These are phyloP conservation scores for Echria macrotheca DNA, from an alignment of 495 filamentous ascomycete genomes.

Conservation along the genomic window DNA sequence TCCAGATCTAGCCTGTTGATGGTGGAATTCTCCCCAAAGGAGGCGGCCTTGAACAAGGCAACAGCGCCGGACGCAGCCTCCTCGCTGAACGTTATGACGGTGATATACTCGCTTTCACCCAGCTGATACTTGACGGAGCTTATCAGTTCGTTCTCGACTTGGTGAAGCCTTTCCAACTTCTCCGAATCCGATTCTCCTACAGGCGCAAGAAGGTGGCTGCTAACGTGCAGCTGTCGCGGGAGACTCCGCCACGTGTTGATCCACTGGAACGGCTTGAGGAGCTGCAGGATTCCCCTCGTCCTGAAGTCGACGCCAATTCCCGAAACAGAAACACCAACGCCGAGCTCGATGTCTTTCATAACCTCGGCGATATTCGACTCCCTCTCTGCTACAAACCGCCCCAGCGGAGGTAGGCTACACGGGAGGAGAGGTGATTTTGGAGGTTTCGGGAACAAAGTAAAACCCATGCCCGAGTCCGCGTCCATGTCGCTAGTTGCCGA, in stretches of 20 bases:
- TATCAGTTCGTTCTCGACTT: slow-evolving; percentile 2
- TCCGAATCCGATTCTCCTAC: background rate
- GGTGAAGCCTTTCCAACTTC: slow-evolving; percentile 5
- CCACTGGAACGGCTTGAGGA: slow-evolving; percentile 1
- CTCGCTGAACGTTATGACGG: slow-evolving; percentile 1
- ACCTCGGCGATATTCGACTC: background rate
- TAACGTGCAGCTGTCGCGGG: background rate
- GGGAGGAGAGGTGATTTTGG: background rate
- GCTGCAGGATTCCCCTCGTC: background rate
- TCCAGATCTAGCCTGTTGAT: background rate
- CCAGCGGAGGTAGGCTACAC: background rate
- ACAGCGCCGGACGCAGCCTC: background rate
- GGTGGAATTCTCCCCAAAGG: background rate
- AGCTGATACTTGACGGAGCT: background rate
- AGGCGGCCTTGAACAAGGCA: background rate
- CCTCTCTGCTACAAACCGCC: background rate
- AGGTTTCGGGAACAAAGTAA: background rate
- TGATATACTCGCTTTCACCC: slow-evolving; percentile 1
- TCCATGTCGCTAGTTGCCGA: background rate
- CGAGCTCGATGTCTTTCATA: background rate
- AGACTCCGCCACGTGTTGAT: background rate
- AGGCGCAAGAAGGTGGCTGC: background rate
- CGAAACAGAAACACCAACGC: background rate
- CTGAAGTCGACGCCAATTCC: slow-evolving; percentile 2
- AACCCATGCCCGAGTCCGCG: too few species aligned